Evolutionary conservation across 441 rosid genomes (phyloP).

Genomic region (Oxalis stricta): DNA sequence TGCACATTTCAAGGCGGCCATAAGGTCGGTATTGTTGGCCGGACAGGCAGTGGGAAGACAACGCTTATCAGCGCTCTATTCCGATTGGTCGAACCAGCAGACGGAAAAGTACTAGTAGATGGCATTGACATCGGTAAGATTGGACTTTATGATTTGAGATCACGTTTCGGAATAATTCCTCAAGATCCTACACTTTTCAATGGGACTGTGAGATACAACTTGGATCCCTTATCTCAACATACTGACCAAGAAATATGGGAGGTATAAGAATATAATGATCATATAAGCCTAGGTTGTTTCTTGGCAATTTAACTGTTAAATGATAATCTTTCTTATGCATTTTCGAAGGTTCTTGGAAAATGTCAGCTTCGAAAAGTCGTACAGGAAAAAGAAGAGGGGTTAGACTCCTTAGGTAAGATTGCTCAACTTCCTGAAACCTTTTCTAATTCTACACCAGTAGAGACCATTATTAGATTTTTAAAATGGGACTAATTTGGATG

Average conservation of each 20-base stretch:
- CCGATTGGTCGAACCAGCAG: conserved; percentile 12
- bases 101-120: conserved; percentile 9
- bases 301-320: neutral
- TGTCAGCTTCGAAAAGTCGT: conserved; percentile 12
- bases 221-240: conserved; percentile 8
- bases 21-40: conserved; percentile 15
- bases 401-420: conserved; percentile 12
- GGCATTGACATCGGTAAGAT: conserved; percentile 11
- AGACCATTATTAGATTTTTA: too few species aligned
- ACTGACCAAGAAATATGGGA: conserved; percentile 12
- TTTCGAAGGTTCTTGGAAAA: conserved; percentile 8
- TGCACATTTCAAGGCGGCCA: conserved; percentile 13
- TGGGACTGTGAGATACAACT: conserved; percentile 10
- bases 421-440: too few species aligned
- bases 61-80: conserved; percentile 13
- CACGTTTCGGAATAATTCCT: conserved; percentile 7
- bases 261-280: neutral
- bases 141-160: conserved; percentile 13
- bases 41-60: conserved; percentile 17
- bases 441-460: too few species aligned
- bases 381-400: conserved; percentile 8
- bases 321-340: neutral
- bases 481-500: too few species aligned
- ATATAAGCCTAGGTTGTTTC: too few species aligned
- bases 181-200: conserved; percentile 15